Evolutionary conservation across 495 filamentous ascomycete species (phyloP), one percentile per base, ranked within the genome.

Genomic region (Aspergillus cavernicola): DNA sequence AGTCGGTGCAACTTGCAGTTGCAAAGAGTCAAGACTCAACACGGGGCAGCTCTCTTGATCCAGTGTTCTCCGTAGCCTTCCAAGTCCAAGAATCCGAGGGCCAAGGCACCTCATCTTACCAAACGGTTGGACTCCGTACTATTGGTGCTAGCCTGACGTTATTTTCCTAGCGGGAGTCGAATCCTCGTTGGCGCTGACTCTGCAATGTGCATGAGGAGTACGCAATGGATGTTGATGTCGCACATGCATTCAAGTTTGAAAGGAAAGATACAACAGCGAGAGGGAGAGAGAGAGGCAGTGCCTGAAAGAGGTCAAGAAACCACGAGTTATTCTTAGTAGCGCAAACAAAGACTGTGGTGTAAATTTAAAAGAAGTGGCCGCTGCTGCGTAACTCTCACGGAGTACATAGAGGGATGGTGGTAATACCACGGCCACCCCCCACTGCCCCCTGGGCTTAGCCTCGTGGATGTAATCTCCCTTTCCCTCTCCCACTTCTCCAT

Each of bases 401-500:
- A n/a, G 24, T 28, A 28, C 24, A n/a, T 28, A 28, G 24, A 28
- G 24, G 24, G n/a, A n/a, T n/a, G 24, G 13, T n/a, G 28, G 10
- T 35, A 36, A 20, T 48, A n/a, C 45, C 45, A 48, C 33, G 45
- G 32, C 31, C 33, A 6, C 33, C 33, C 4, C 33, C 42, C 42
- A 31, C 28, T 18, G 43, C 41, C 43, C 53, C 39, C 22, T 43
- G 26, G 11, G 4, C 15, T 13, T 29, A 12, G n/a, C 13, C 12
- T 28, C 24, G 24, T 10, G 23, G n/a, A 18, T 7, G 13, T 46
- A 32, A 15, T 51, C 43, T 50, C 55, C 56, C 48, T 59, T 44
- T 24, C 39, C 35, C n/a, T 49, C 35, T 56, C 47, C 53, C 50
- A 56, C 46, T 43, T 20, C 39, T 61, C 43, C 41, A 52, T 32